phyloP scores from a whole-genome alignment of 495 filamentous ascomycete species.

The Aspergillus sclerotiicarbonarius region DNA sequence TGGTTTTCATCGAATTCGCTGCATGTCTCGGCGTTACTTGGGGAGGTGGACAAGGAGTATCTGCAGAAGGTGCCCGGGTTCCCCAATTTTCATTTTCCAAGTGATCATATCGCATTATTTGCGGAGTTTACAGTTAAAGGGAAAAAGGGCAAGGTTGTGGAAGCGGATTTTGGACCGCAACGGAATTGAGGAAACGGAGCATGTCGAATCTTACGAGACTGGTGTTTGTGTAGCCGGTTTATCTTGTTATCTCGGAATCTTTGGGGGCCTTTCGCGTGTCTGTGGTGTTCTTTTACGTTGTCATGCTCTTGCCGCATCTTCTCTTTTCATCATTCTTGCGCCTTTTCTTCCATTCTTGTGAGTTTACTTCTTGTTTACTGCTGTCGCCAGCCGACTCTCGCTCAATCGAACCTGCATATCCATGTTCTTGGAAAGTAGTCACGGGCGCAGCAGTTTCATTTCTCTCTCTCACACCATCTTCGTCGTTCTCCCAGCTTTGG shows the following conservation, averaged over 20 bases:
- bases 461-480: neutral
- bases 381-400: constrained; percentile 15
- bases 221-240: constrained; percentile 44
- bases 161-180: constrained; percentile 61
- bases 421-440: constrained; percentile 25
- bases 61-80: constrained; percentile 89
- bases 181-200: constrained; percentile 46
- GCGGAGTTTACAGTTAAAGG: constrained; percentile 89
- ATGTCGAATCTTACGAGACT: constrained; percentile 41
- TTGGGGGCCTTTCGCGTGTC: constrained; percentile 32
- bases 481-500: neutral
- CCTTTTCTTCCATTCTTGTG: constrained; percentile 18
- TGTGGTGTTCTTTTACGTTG: constrained; percentile 24
- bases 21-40: constrained; percentile 82
- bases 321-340: constrained; percentile 17
- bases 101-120: constrained; percentile 90
- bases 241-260: constrained; percentile 45
- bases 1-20: constrained; percentile 94
- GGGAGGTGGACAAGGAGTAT: constrained; percentile 87
- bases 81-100: constrained; percentile 95
- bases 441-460: constrained; percentile 21
- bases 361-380: constrained; percentile 20
- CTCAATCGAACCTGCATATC: constrained; percentile 19
- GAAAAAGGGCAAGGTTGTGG: constrained; percentile 77
- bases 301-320: constrained; percentile 21